Conservation (phyloP, 805 yeast species). For the Danielia oregonensis region DNA sequence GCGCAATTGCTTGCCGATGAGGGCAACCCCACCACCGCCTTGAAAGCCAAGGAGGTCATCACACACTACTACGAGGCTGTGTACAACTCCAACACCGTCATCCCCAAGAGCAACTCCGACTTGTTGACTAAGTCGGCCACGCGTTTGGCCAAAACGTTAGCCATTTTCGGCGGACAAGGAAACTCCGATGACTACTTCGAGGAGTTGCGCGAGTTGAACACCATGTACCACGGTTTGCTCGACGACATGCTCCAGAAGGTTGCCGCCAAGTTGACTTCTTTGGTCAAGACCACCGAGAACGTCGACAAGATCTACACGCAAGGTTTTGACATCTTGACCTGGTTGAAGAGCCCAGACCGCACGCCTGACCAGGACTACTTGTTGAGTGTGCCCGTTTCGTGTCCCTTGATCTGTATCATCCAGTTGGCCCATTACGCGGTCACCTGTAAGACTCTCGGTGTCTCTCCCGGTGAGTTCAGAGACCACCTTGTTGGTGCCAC, state of each 20-base stretch:
- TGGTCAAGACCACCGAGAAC: slow-evolving; percentile 68
- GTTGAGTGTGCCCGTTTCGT: slow-evolving; percentile 86
- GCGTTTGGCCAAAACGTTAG: slow-evolving; percentile 60
- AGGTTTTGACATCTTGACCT: slow-evolving; percentile 81
- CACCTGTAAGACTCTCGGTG: slow-evolving; percentile 78
- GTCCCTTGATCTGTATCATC: slow-evolving; percentile 95
- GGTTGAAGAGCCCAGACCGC: slow-evolving; percentile 82
- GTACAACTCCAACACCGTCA: slow-evolving; percentile 23
- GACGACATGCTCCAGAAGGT: slow-evolving; percentile 67
- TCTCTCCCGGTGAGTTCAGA: slow-evolving; percentile 86
- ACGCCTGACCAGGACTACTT: slow-evolving; percentile 90
- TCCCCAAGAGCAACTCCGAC: slow-evolving; percentile 30
- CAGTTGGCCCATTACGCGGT: slow-evolving; percentile 92
- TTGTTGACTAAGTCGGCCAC: slow-evolving; percentile 62
- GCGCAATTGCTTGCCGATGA: slow-evolving; percentile 58
- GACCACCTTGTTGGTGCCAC: slow-evolving; percentile 67
- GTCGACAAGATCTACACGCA: slow-evolving; percentile 88
- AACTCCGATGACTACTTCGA: slow-evolving; percentile 96
- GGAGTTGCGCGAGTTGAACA: slow-evolving; percentile 83
- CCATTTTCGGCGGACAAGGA: slow-evolving; percentile 99
- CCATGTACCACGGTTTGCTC: slow-evolving; percentile 71
- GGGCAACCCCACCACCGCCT: slow-evolving; percentile 58
- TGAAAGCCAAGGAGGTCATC: slow-evolving; percentile 70
- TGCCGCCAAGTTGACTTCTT: slow-evolving; percentile 61
- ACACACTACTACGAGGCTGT: slow-evolving; percentile 63